Conservation (phyloP, 495 filamentous ascomycete species). For the Aspergillus ellipticus region DNA sequence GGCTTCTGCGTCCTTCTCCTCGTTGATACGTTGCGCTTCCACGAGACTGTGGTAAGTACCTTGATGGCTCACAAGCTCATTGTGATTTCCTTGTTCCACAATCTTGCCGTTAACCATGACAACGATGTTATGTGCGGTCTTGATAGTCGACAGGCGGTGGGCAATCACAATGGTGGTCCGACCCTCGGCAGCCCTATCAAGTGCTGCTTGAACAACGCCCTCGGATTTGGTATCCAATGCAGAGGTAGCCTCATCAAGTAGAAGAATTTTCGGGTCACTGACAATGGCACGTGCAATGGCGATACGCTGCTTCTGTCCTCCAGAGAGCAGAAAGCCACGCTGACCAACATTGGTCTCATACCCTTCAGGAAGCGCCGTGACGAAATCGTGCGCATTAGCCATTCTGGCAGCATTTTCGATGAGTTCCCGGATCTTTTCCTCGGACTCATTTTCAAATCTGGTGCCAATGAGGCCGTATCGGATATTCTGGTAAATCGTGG, state of each 20-base stretch:
- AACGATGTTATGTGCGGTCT: slow-evolving; percentile 90
- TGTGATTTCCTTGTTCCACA: slow-evolving; percentile 84
- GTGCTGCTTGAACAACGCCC: slow-evolving; percentile 87
- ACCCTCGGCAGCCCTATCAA: slow-evolving; percentile 83
- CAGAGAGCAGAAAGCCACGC: slow-evolving; percentile 85
- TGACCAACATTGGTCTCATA: slow-evolving; percentile 96
- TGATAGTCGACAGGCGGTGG: slow-evolving; percentile 91
- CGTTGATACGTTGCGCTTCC: slow-evolving; percentile 73
- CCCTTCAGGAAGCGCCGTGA: slow-evolving; percentile 75
- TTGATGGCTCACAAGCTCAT: slow-evolving; percentile 56
- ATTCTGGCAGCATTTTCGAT: slow-evolving; percentile 80
- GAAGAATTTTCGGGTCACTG: slow-evolving; percentile 88
- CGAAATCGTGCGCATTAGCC: slow-evolving; percentile 92
- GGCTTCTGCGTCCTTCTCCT: slow-evolving; percentile 54
- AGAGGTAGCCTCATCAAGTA: slow-evolving; percentile 92
- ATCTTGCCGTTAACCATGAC: slow-evolving; percentile 82
- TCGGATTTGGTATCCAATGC: slow-evolving; percentile 96
- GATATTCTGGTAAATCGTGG: slow-evolving; percentile 85
- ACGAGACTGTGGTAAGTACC: slow-evolving; percentile 74
- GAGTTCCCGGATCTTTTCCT: slow-evolving; percentile 63
- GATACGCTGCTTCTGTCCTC: slow-evolving; percentile 96
- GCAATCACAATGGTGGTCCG: slow-evolving; percentile 96
- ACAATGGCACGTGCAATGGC: slow-evolving; percentile 86
- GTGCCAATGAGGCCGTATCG: slow-evolving; percentile 85
- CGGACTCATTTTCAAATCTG: slow-evolving; percentile 58